These are phyloP conservation scores for Yamadazyma epiphylla DNA, from an alignment of 1,139 yeast genomes.

Conservation along the genomic window DNA sequence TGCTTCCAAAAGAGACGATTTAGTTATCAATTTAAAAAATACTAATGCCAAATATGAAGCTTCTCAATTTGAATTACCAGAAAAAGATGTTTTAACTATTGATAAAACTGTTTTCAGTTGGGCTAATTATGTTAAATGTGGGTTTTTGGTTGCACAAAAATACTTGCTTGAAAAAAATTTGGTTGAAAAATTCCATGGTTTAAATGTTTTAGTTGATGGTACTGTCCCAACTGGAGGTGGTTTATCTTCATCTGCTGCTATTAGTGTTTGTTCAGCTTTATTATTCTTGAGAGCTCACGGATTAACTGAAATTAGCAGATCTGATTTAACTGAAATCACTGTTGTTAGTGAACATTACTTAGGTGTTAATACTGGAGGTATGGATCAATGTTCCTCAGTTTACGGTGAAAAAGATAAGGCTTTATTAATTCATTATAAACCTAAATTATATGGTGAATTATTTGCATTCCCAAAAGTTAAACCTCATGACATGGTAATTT, in stretches of 20 bases:
- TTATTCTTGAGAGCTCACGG: slow-evolving; percentile 57
- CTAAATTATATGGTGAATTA: slow-evolving; percentile 54
- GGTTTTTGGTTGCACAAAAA: slow-evolving; percentile 57
- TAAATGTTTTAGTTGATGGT: slow-evolving; percentile 57
- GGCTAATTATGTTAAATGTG: slow-evolving; percentile 70
- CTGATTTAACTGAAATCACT: slow-evolving; percentile 56
- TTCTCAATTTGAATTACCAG: slow-evolving; percentile 31
- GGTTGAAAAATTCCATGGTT: slow-evolving; percentile 34
- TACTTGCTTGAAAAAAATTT: slow-evolving; percentile 34
- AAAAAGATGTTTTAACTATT: slow-evolving; percentile 38
- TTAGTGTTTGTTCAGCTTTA: slow-evolving; percentile 63
- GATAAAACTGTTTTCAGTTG: slow-evolving; percentile 51
- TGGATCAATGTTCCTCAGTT: slow-evolving; percentile 75
- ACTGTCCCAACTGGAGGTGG: slow-evolving; percentile 75
- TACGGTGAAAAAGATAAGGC: slow-evolving; percentile 64
- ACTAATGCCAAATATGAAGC: slow-evolving; percentile 26
- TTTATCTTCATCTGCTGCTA: slow-evolving; percentile 69
- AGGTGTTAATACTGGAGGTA: slow-evolving; percentile 75
- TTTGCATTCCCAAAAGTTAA: slow-evolving; percentile 48
- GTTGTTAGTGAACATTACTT: slow-evolving; percentile 69
- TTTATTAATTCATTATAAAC: slow-evolving; percentile 59
- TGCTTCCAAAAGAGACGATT: slow-evolving; percentile 28
- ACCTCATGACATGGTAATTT: slow-evolving; percentile 47
- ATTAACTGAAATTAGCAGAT: slow-evolving; percentile 38
- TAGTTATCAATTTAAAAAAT: slow-evolving; percentile 40